Percentiles rank a stretch among this genome's conserved stretches.
phyloP scores from a whole-genome alignment of 495 filamentous ascomycete genomes.

The Aspergillus carlsbadensis region DNA sequence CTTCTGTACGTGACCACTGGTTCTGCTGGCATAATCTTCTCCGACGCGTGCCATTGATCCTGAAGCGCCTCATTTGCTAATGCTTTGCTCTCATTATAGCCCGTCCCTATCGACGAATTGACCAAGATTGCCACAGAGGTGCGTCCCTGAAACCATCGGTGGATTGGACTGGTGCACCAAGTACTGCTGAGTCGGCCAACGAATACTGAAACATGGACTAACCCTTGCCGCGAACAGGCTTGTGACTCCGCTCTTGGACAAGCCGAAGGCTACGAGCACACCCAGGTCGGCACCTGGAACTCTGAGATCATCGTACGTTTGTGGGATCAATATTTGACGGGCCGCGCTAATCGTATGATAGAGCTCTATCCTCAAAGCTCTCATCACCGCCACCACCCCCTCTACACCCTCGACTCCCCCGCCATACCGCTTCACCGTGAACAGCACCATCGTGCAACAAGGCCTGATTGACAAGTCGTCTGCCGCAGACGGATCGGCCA shows the following conservation, averaged over 20 bases:
- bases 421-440: constrained; percentile 86
- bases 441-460: constrained; percentile 98
- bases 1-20: constrained; percentile 29
- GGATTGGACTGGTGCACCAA: constrained; percentile 1
- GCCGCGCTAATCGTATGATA: constrained; percentile 27
- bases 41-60: constrained; percentile 9
- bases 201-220: neutral
- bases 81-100: constrained; percentile 47
- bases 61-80: constrained; percentile 13
- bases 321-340: neutral
- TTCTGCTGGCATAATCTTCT: neutral
- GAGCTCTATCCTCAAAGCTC: constrained; percentile 81
- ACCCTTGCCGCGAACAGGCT: constrained; percentile 53
- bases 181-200: constrained; percentile 2
- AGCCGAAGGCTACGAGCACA: constrained; percentile 77
- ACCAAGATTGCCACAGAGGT: constrained; percentile 83
- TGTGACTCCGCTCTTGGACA: constrained; percentile 74
- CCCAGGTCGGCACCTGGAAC: constrained; percentile 81
- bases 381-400: constrained; percentile 80
- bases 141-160: constrained; percentile 30
- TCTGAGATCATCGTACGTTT: constrained; percentile 78
- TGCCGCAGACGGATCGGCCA: constrained; percentile 35
- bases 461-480: constrained; percentile 44
- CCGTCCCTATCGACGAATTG: constrained; percentile 71
- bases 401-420: constrained; percentile 43